Evolutionary conservation across 2,329 filamentous ascomycete genomes (phyloP).

Genomic region (Thielaviopsis cerberus): DNA sequence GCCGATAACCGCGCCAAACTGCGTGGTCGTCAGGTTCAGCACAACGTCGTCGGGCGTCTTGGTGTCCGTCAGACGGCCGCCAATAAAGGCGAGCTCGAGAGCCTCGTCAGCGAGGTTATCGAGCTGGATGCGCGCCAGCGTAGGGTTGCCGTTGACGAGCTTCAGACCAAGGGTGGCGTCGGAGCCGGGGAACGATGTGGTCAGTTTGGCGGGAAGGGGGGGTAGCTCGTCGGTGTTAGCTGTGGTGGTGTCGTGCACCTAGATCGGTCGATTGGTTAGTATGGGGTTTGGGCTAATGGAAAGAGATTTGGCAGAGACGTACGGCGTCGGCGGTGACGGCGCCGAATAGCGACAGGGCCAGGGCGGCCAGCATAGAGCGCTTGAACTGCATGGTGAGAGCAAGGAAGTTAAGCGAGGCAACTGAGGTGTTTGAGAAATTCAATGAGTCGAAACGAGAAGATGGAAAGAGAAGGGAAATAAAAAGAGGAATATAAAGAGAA

Average conservation of each 20-base stretch:
- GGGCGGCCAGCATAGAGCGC: conserved; percentile 50
- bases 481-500: not conserved
- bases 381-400: conserved; percentile 50
- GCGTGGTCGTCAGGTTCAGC: conserved; percentile 66
- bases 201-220: conserved; percentile 23
- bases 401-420: conserved; percentile 9
- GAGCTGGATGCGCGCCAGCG: conserved; percentile 64
- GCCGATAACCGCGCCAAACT: conserved; percentile 55
- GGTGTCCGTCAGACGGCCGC: conserved; percentile 50
- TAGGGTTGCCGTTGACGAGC: conserved; percentile 80
- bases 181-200: conserved; percentile 46
- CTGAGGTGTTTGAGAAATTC: conserved; percentile 8
- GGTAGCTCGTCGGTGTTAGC: conserved; percentile 3
- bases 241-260: conserved; percentile 1
- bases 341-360: conserved; percentile 50
- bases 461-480: not conserved
- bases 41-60: conserved; percentile 35
- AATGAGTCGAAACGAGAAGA: conserved; percentile 6
- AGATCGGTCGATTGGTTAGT: not conserved
- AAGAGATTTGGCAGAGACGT: not conserved
- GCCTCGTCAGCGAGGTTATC: conserved; percentile 65
- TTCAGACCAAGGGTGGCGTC: conserved; percentile 79
- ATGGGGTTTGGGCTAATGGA: not conserved
- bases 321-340: conserved; percentile 32
- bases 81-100: conserved; percentile 57